Conservation (phyloP, 805 yeast species). For the Candida nemodendra region DNA sequence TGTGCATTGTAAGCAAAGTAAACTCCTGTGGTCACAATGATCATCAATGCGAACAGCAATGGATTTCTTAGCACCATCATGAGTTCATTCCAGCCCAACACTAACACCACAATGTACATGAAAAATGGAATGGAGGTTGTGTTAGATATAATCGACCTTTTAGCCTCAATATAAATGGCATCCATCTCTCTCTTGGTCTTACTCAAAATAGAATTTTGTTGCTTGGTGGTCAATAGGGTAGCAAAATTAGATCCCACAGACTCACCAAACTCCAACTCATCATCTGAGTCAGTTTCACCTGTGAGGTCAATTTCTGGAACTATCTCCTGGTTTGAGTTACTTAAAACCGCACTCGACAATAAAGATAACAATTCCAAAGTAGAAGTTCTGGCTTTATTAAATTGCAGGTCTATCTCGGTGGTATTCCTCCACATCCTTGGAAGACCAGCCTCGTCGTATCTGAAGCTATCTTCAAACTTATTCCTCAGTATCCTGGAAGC, state of each 20-base stretch:
- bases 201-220: conserved; percentile 53
- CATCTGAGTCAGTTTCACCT: conserved; percentile 34
- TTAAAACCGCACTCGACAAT: conserved; percentile 52
- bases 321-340: conserved; percentile 51
- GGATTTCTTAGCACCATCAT: conserved; percentile 87
- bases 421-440: conserved; percentile 81
- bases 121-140: conserved; percentile 81
- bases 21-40: conserved; percentile 57
- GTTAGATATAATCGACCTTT: conserved; percentile 76
- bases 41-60: conserved; percentile 61
- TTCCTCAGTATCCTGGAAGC: conserved; percentile 68
- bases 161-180: conserved; percentile 80
- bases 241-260: conserved; percentile 48
- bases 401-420: conserved; percentile 67
- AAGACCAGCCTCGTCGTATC: conserved; percentile 77
- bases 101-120: conserved; percentile 67
- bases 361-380: conserved; percentile 61
- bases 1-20: conserved; percentile 70
- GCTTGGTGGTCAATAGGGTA: conserved; percentile 54
- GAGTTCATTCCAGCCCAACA: conserved; percentile 95
- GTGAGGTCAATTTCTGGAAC: conserved; percentile 55
- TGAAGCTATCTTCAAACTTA: conserved; percentile 75
- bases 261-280: conserved; percentile 31
- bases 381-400: conserved; percentile 53
- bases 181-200: conserved; percentile 76